phyloP scores from a whole-genome alignment of 345 rosid genomes.

The Brassica cretica region DNA sequence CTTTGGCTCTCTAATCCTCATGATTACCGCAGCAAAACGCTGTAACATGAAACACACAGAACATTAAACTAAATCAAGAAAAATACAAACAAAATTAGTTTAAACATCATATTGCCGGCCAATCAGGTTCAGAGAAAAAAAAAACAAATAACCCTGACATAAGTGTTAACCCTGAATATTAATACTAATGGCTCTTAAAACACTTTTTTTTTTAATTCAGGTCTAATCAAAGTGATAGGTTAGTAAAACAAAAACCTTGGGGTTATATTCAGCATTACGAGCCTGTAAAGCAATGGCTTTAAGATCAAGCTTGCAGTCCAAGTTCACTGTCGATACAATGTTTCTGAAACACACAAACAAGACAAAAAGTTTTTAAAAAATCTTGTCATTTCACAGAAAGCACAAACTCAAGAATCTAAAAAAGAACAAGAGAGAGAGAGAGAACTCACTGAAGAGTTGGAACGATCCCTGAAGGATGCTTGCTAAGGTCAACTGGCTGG shows the following conservation, averaged over 20 bases:
- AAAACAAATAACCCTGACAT: not conserved
- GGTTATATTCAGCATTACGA: constrained; percentile 87
- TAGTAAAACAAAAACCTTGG: constrained; percentile 48
- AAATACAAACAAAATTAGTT: not conserved
- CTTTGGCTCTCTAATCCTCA: constrained; percentile 95
- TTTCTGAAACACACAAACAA: constrained; percentile 39
- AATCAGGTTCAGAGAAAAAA: not conserved
- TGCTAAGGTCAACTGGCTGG: constrained; percentile 92
- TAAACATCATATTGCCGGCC: not conserved
- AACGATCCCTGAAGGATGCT: constrained; percentile 95
- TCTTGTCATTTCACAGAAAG: constrained; percentile 1
- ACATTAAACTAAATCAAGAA: constrained; percentile 13
- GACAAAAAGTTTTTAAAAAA: not conserved
- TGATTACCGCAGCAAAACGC: constrained; percentile 97
- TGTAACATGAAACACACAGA: constrained; percentile 25
- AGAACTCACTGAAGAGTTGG: constrained; percentile 91
- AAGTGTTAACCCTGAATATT: not conserved
- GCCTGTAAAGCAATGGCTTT: constrained; percentile 81
- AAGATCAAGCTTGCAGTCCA: constrained; percentile 85
- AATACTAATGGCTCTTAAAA: no score
- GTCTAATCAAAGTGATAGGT: not conserved
- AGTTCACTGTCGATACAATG: constrained; percentile 79
- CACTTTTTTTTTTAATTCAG: not conserved
- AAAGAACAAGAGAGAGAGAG: not conserved
- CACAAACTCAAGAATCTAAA: constrained; percentile 4